These are phyloP conservation scores for Fimicolochytrium jonesii DNA, from an alignment of 192 early-diverging fungal species.

Conservation along the genomic window DNA sequence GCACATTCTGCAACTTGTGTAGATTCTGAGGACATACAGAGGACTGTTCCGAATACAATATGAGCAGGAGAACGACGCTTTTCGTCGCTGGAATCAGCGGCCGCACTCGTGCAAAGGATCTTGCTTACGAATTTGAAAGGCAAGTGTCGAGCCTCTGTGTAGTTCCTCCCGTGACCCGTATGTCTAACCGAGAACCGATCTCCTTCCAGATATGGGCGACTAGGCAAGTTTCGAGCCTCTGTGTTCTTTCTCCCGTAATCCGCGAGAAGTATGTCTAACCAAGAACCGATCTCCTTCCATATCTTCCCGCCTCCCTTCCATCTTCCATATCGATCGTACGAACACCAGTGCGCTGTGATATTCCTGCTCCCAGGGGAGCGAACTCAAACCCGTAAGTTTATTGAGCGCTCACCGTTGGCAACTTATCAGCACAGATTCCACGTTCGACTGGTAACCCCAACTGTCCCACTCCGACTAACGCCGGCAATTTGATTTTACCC, in stretches of 20 bases:
- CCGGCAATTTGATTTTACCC: no score
- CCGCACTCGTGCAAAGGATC: conserved; percentile 80
- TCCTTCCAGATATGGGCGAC: background rate
- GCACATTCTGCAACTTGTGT: no score
- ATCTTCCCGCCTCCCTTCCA: no score
- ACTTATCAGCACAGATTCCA: no score
- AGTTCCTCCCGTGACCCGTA: background rate
- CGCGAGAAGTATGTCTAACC: background rate
- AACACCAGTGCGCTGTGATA: conserved; percentile 45
- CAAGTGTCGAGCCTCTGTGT: conserved; percentile 28
- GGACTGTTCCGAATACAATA: no score
- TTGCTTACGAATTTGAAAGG: conserved; percentile 95
- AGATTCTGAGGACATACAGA: no score
- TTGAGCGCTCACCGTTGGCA: background rate
- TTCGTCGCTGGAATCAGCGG: conserved; percentile 78
- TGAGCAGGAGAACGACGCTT: conserved; percentile 63
- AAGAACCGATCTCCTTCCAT: no score
- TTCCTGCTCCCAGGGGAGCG: conserved; percentile 36
- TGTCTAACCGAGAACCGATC: background rate
- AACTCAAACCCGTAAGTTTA: conserved; percentile 35
- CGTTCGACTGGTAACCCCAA: no score
- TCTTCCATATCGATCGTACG: background rate
- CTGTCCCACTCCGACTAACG: no score
- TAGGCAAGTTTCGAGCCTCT: background rate
- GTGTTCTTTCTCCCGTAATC: background rate